phyloP scores from a whole-genome alignment of 2,329 filamentous ascomycete species.

The Penicillium sp. region DNA sequence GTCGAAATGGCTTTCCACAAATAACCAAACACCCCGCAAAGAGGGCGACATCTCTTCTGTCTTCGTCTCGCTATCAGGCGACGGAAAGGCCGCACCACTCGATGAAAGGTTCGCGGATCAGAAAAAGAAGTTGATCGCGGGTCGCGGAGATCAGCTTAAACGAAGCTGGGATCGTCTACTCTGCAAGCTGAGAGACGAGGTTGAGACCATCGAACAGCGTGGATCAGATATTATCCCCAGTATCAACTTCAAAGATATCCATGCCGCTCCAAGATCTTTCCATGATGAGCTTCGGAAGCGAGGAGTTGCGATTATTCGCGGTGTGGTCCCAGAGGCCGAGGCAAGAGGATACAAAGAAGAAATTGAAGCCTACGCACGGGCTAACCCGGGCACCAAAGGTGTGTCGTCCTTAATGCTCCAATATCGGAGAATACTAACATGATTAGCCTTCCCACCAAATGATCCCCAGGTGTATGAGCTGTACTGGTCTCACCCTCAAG shows the following conservation, averaged over 20 bases:
- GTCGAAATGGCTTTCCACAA: neutral
- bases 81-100: constrained; percentile 1
- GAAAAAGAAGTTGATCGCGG: constrained; percentile 6
- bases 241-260: neutral
- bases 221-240: neutral
- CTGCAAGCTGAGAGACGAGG: constrained; percentile 7
- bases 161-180: constrained; percentile 7
- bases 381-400: constrained; percentile 1
- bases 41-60: constrained; percentile 18
- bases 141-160: constrained; percentile 9
- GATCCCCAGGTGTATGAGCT: constrained; percentile 9
- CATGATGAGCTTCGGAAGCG: constrained; percentile 2
- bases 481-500: constrained; percentile 15
- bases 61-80: constrained; percentile 13
- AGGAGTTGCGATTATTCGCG: constrained; percentile 12
- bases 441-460: neutral
- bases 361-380: constrained; percentile 2
- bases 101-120: constrained; percentile 5
- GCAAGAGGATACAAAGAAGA: neutral
- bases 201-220: constrained; percentile 6
- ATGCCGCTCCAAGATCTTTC: constrained; percentile 3
- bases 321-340: neutral
- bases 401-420: neutral
- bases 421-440: neutral
- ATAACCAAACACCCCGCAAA: neutral